A percentile compares a stretch with the other conserved stretches of the same genome.
Conservation (phyloP, 1,284 basidiomycete species). For the Ustilago shanxiensis region DNA sequence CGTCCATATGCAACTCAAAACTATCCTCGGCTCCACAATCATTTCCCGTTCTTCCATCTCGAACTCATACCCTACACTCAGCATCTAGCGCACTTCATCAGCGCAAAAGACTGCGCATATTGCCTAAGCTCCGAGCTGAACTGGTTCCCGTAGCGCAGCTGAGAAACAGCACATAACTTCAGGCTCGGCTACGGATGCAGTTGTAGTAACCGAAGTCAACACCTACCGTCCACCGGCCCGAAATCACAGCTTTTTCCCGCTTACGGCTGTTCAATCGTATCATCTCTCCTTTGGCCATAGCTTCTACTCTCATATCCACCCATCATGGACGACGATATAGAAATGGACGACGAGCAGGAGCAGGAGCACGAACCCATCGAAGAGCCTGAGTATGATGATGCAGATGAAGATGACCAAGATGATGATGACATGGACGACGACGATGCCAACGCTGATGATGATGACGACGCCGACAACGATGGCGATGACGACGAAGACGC, state of each 20-base stretch:
- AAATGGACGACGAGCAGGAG: constrained; percentile 53
- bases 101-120: neutral
- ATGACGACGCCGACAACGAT: constrained; percentile 28
- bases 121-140: neutral
- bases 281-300: neutral
- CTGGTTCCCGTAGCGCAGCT: too few relatives aligned
- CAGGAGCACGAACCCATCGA: constrained; percentile 34
- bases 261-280: neutral
- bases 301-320: neutral
- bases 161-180: neutral
- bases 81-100: neutral
- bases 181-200: constrained; percentile 6
- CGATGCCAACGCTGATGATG: constrained; percentile 25
- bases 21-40: constrained; percentile 12
- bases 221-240: neutral
- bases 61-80: constrained; percentile 5
- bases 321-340: constrained; percentile 53
- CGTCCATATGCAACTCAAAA: constrained; percentile 2
- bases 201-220: neutral
- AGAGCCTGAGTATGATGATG: constrained; percentile 36
- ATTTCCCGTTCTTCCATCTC: neutral
- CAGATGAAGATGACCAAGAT: constrained; percentile 37
- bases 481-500: constrained; percentile 30
- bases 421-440: constrained; percentile 24
- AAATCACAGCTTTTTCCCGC: neutral